A percentile compares a stretch with the other conserved stretches of the same genome.
Conservation (phyloP, 1,284 basidiomycete species). For the Leccinum pachyderme region DNA sequence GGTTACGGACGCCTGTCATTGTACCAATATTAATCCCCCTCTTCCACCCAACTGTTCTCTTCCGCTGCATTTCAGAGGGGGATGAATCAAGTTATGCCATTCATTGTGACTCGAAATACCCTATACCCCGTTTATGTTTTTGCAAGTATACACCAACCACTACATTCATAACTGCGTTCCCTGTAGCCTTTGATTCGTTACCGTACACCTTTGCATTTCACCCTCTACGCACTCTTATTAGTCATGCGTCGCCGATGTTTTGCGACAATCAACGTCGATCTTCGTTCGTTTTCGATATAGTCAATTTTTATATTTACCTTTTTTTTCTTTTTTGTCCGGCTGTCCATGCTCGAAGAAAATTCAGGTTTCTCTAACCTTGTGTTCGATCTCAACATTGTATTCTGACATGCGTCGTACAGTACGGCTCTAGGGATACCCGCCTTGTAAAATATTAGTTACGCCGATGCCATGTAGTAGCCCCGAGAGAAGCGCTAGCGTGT, state of each 20-base stretch:
- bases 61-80: conserved; percentile 33
- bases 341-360: conserved; percentile 1
- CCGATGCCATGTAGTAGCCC: background rate
- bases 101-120: conserved; percentile 11
- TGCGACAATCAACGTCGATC: conserved; percentile 12
- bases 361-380: background rate
- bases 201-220: conserved; percentile 21
- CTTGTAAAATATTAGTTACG: conserved; percentile 7
- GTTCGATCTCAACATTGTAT: conserved; percentile 14
- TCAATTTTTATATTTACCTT: background rate
- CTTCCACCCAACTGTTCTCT: conserved; percentile 38
- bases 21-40: conserved; percentile 41
- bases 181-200: conserved; percentile 30
- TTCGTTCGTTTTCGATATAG: conserved; percentile 7
- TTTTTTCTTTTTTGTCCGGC: background rate
- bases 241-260: background rate
- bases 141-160: conserved; percentile 27
- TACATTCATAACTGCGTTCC: conserved; percentile 29
- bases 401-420: conserved; percentile 14
- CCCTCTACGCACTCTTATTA: conserved; percentile 8
- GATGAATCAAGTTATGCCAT: conserved; percentile 14
- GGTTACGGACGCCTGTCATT: conserved; percentile 46
- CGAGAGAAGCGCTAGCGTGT: conserved; percentile 9
- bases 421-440: conserved; percentile 15
- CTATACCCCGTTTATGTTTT: conserved; percentile 27